Evolutionary conservation across 345 rosid genomes (phyloP), one percentile per base, ranked within the genome.

Genomic region (Populus davidiana): DNA sequence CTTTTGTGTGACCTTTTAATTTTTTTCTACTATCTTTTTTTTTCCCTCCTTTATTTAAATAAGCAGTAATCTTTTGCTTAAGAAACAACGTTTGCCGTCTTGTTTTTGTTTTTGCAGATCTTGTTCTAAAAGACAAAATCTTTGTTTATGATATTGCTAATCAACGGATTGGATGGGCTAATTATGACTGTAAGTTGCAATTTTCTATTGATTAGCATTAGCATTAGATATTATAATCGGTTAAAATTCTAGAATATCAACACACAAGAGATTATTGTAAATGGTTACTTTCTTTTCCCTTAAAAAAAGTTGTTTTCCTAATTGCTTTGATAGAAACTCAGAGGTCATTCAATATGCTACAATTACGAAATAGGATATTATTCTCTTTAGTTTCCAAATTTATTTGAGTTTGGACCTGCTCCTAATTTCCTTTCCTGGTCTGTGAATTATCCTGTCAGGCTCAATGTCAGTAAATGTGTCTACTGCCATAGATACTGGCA

Each of bases 81-180:
- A n/a, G 23, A 14, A 43, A 35, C 27, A 9, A 31, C 21, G 18
- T n/a, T 17, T 4, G 16, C 11, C 29, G 62, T 71, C 59, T 52
- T 17, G 12, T 54, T 75, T 27, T 52, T 17, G 12, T 54, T 31
- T 81, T 72, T 81, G 87, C 90, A 95, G 99, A 95, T 86, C 86
- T 95, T 73, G 90, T 93, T 83, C 86, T 93, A 20, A 93, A 92
- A 80, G 96, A 95, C 90, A 95, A 93, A 77, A 90, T 95, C 8
- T 21, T 95, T 70, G 92, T 95, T 73, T 95, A 95, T 54, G 97
- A 95, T 81, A 70, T 95, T 72, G 97, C 82, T 12, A 89, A 89
- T 79, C 98, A 91, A 82, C 89, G 89, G 80, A 83, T 95, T 11
- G 98, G 98, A 85, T 94, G 98, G 98, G 65, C 92, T 33, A 89